Base-by-base conservation (phyloP, 176 grass and related monocot species). In the Juncus effusus region DNA sequence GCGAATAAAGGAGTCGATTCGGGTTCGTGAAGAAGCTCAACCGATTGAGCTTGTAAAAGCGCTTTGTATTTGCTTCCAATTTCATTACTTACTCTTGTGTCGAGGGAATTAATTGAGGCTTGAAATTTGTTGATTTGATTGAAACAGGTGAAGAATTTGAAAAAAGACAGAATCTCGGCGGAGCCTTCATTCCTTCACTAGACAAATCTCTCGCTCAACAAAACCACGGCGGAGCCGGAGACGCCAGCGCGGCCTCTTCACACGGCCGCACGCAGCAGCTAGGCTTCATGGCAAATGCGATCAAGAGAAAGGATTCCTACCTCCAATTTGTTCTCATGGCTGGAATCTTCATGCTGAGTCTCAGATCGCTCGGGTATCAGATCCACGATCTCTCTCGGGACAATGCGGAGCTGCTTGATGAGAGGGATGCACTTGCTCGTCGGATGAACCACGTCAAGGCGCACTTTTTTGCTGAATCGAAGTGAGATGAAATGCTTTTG, bases 301-400 rank as follows among this genome's bases (percentile, higher is more conserved):
- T 66, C 47, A 99, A 99, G 76, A 78, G 85, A 40, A 93, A 99
- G 80, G 78, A 89, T 6, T 64, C 71, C 54, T 99, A 86, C 85
- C 69, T 93, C 75, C 88, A 99, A 75, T 64, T 99, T 51, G 73
- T 99, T 40, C 59, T 99, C 36, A 89, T 99, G 85, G 63, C 75
- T 6, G 83, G 88, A 68, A 60, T 99, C 80, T 42, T 99, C 68
- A 93, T 99, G 88, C 67, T 99, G 59, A 89, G 88, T 78, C 40
- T 88, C 15, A 82, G 88, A 6, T 84, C 80, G 38, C 78, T 99
- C 42, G 62, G 88, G 75, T 73, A 93, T 82, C 94, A 77, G 35
- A 68, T 80, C 69, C 40, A 59, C 75, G 88, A 93, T 74, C 85
- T 99, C 83, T 55, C 63, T 53, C n/a, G 61, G 65, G 94, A 99